Conservation (phyloP, 1,284 basidiomycete species). For the Ganoderma sinense region DNA sequence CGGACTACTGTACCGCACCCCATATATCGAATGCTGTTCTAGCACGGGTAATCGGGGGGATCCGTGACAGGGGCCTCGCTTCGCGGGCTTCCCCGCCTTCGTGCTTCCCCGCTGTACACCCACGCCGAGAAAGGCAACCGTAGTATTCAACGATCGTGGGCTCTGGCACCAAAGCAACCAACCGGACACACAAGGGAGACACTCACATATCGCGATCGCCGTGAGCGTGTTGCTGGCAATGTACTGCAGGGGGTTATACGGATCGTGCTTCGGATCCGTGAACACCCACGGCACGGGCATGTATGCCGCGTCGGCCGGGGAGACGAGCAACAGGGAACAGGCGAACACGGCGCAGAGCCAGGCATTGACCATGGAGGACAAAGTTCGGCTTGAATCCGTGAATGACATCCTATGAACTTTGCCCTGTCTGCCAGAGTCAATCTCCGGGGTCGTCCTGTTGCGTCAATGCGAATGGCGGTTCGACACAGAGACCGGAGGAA, state of each 20-base stretch:
- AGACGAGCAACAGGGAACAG: conserved; percentile 9
- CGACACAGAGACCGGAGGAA: neutral
- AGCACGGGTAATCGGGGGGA: neutral
- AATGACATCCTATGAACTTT: neutral
- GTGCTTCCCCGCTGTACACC: conserved; percentile 1
- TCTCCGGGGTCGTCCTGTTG: neutral
- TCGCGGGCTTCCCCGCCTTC: neutral
- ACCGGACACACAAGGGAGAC: conserved; percentile 12
- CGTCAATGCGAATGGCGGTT: neutral
- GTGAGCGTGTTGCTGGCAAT: conserved; percentile 67
- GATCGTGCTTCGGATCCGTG: conserved; percentile 60
- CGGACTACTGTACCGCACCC: neutral
- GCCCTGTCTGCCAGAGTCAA: neutral
- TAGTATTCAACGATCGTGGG: conserved; percentile 4
- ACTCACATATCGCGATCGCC: conserved; percentile 57
- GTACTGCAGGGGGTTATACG: conserved; percentile 64
- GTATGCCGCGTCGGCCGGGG: conserved; percentile 36
- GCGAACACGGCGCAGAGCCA: conserved; percentile 16
- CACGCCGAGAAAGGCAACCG: conserved; percentile 20
- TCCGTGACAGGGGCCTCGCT: neutral
- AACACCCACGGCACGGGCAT: conserved; percentile 39
- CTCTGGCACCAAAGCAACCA: neutral
- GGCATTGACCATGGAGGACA: neutral
- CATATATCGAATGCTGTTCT: neutral
- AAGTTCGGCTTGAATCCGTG: neutral